A percentile compares a stretch with the other conserved stretches of the same genome.
phyloP scores from a whole-genome alignment of 1,139 yeast genomes.

The Diutina sp. region DNA sequence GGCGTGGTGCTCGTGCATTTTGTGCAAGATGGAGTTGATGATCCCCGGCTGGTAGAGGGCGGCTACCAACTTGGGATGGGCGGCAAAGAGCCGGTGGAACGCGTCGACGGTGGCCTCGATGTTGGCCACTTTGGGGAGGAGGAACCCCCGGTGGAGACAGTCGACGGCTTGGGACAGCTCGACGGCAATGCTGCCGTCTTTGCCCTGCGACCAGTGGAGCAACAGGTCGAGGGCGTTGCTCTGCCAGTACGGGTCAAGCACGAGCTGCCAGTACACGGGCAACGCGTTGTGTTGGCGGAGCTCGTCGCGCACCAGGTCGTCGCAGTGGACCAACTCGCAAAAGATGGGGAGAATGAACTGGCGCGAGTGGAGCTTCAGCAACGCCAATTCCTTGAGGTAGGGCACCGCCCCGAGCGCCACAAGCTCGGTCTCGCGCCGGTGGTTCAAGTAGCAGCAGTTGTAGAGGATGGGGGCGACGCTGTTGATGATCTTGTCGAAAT shows the following conservation, averaged over 20 bases:
- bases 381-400: conserved; percentile 30
- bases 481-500: conserved; percentile 30
- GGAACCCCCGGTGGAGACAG: conserved; percentile 26
- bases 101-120: conserved; percentile 28
- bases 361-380: conserved; percentile 36
- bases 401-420: conserved; percentile 44
- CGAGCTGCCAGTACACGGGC: conserved; percentile 32
- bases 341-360: conserved; percentile 53
- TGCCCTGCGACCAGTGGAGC: conserved; percentile 23
- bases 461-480: conserved; percentile 32
- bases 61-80: conserved; percentile 10
- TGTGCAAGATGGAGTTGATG: conserved; percentile 17
- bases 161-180: conserved; percentile 16
- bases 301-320: conserved; percentile 21
- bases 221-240: conserved; percentile 55
- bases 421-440: conserved; percentile 37
- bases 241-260: conserved; percentile 59
- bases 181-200: conserved; percentile 13
- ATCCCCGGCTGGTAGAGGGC: conserved; percentile 17
- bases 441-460: conserved; percentile 49
- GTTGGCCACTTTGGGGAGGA: conserved; percentile 26
- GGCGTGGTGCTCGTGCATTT: conserved; percentile 15
- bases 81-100: conserved; percentile 21
- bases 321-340: conserved; percentile 48
- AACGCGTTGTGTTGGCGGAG: conserved; percentile 29